Evolutionary conservation across 2,329 filamentous ascomycete species (phyloP).

Genomic region (Lecanicillium sp.): DNA sequence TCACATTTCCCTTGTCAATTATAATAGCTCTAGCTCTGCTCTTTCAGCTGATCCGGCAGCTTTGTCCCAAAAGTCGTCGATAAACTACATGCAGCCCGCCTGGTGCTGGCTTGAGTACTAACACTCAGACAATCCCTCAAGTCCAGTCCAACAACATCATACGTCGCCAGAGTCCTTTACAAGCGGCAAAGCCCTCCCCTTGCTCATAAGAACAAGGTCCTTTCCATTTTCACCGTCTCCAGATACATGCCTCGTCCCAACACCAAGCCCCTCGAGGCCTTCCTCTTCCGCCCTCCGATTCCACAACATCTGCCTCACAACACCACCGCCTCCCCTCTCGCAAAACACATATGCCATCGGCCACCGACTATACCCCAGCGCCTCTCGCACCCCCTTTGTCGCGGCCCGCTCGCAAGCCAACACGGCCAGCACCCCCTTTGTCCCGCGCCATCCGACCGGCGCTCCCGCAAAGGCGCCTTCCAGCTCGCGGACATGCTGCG

Average conservation of each 20-base stretch:
- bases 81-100: too few relatives aligned
- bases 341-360: constrained; percentile 67
- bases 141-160: too few relatives aligned
- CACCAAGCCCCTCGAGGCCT: constrained; percentile 52
- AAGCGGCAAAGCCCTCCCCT: constrained; percentile 31
- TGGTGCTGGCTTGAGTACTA: too few relatives aligned
- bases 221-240: constrained; percentile 16
- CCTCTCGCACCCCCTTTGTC: constrained; percentile 70
- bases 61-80: too few relatives aligned
- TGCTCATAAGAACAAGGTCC: constrained; percentile 42
- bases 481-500: constrained; percentile 61
- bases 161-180: background rate
- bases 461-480: constrained; percentile 71
- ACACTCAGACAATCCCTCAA: too few relatives aligned
- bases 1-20: too few relatives aligned
- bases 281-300: constrained; percentile 54
- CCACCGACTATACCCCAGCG: constrained; percentile 56
- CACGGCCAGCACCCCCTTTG: constrained; percentile 56
- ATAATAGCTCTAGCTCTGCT: too few relatives aligned
- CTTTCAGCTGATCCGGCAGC: too few relatives aligned
- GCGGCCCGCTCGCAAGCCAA: constrained; percentile 61
- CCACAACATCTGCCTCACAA: constrained; percentile 63
- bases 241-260: constrained; percentile 33
- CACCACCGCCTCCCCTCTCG: constrained; percentile 48
- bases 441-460: constrained; percentile 62